Conservation (phyloP, 23 red algal species). For the Chondrus crispus region DNA sequence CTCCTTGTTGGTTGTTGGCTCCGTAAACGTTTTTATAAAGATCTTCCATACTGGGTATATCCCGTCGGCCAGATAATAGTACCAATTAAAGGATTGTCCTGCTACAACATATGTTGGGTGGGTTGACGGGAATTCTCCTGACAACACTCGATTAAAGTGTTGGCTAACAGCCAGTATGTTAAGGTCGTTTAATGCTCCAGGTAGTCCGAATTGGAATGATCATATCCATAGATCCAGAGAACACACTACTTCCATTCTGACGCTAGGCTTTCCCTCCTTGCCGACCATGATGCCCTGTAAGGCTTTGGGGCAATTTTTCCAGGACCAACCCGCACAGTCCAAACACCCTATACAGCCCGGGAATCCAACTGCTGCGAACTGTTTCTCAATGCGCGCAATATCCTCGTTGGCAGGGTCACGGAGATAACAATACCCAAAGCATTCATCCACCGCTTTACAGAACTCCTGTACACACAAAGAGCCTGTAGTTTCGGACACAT, state of each 20-base stretch:
- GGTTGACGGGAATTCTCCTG: background rate
- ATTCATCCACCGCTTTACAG: background rate
- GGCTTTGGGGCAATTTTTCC: background rate
- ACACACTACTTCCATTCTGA: slow-evolving; percentile 30
- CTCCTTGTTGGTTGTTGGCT: background rate
- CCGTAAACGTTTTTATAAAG: background rate
- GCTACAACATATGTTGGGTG: background rate
- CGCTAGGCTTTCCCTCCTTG: background rate
- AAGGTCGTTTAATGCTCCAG: background rate
- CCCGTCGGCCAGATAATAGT: slow-evolving; percentile 28
- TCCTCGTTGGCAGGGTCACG: background rate
- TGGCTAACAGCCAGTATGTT: slow-evolving; percentile 15
- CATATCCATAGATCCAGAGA: slow-evolving; percentile 16
- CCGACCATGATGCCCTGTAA: slow-evolving; percentile 20
- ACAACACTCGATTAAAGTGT: background rate
- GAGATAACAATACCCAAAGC: background rate
- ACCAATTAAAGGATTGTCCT: background rate
- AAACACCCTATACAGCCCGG: background rate
- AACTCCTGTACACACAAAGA: background rate
- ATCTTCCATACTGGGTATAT: slow-evolving; percentile 30
- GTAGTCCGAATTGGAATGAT: slow-evolving; percentile 12
- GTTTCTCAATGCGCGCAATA: background rate
- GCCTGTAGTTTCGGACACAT: background rate
- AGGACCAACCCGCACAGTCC: slow-evolving; percentile 1
- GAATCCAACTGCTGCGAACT: background rate